Base-by-base conservation (phyloP, 2,329 filamentous ascomycete genomes). In the Diaporthe vexans region DNA sequence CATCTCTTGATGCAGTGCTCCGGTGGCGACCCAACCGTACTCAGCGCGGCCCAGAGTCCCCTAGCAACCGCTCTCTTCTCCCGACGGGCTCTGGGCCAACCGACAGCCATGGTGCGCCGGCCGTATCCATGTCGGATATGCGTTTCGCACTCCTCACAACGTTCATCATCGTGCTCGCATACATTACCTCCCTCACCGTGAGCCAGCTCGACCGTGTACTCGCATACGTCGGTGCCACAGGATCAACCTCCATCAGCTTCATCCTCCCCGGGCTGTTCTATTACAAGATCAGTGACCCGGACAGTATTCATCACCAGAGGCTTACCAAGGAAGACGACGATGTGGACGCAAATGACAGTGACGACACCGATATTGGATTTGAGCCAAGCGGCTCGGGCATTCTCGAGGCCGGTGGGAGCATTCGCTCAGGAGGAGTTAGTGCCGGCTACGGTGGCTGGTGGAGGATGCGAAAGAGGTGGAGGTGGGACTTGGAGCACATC, bases 231-330 rank as follows among this genome's bases (percentile, higher is more conserved):
- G 97, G 97, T 51, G 95, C 93, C 79, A 99, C 97, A 0, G 97
- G 97, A 71, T 96, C 93, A 69, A 99, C 97, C 0, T 95, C 94
- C 76, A 99, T 99, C 79, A 97, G 94, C 76, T 99, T 99, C 82
- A 98, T 99, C 77, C 88, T 99, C 0, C 97, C 97, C 0, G 97
- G 97, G 0, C 85, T 99, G 5, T 99, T 99, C 83, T 99, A 98
- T 84, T 99, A 98, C 86, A 98, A 98, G 84, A 98, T 99, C 75
- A 97, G 95, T 17, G 92, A 94, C 33, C 97, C 97, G 0, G 93
- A 98, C 72, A 96, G 94, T 58, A 89, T 92, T 37, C 91, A 96
- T 76, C 95, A 98, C 79, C 96, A 98, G 81, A 91, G 93, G 19
- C 86, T 98, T 13, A 87, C 95, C 76, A 98, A 98, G 82, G 95